phyloP scores from a whole-genome alignment of 768 basidiomycete species.

The Pleurotus salmoneostramineus region DNA sequence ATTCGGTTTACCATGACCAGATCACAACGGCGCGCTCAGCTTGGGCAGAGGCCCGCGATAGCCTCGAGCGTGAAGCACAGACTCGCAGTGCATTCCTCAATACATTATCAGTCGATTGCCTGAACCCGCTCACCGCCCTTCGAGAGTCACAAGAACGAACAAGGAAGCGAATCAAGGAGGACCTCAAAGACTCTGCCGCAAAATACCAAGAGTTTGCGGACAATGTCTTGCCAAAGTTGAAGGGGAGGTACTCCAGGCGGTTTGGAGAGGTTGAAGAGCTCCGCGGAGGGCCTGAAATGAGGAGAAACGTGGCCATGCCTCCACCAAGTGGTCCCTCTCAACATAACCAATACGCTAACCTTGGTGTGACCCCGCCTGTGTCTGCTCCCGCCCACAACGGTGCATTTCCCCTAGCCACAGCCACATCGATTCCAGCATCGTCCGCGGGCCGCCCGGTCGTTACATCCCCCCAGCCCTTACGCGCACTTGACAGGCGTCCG shows the following conservation, averaged over 20 bases:
- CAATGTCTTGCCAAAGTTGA: constrained; percentile 74
- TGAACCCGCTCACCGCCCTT: constrained; percentile 60
- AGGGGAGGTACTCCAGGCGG: constrained; percentile 76
- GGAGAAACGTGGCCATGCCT: neutral
- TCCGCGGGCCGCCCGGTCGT: constrained; percentile 32
- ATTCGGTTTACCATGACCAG: constrained; percentile 29
- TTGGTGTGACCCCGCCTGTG: constrained; percentile 22
- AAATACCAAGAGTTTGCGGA: constrained; percentile 84
- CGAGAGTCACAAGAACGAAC: constrained; percentile 93
- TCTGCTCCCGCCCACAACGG: neutral
- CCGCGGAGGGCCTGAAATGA: neutral
- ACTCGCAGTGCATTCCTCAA: constrained; percentile 75
- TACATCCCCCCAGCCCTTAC: constrained; percentile 68
- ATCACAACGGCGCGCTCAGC: constrained; percentile 61
- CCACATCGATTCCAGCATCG: neutral
- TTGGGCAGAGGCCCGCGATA: constrained; percentile 85
- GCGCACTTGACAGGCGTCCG: constrained; percentile 72
- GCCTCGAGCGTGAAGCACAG: constrained; percentile 83
- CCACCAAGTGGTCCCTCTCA: neutral
- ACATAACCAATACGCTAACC: neutral
- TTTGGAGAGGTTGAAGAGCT: constrained; percentile 79
- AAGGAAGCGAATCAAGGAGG: constrained; percentile 88
- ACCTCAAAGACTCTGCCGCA: constrained; percentile 72
- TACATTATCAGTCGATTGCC: constrained; percentile 69
- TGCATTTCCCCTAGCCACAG: neutral